Conservation (phyloP, 2,329 filamentous ascomycete genomes). For the Aureobasidium vineae region DNA sequence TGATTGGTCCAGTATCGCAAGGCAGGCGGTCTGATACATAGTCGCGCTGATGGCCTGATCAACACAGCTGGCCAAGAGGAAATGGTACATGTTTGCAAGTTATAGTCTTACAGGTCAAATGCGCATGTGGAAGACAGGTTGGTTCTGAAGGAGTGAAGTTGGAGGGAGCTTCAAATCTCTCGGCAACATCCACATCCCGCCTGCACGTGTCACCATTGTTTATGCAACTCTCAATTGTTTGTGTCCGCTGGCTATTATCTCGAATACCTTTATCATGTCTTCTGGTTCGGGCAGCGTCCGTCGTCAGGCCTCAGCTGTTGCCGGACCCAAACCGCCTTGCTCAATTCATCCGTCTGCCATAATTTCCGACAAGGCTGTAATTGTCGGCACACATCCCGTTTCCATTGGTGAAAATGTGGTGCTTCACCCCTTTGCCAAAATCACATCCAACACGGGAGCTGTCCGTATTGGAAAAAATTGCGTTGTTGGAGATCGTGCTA, state of each 20-base stretch:
- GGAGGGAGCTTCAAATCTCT: slow-evolving; percentile 8
- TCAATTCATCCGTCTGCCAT: slow-evolving; percentile 49
- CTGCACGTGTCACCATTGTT: slow-evolving; percentile 13
- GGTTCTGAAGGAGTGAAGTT: background rate
- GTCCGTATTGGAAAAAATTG: slow-evolving; percentile 54
- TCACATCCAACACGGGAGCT: slow-evolving; percentile 44
- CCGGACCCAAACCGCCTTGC: slow-evolving; percentile 39
- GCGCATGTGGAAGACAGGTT: background rate
- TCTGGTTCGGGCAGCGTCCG: slow-evolving; percentile 22
- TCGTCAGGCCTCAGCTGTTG: slow-evolving; percentile 18
- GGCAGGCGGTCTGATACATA: background rate
- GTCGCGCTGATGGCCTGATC: background rate
- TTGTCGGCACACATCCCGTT: slow-evolving; percentile 73
- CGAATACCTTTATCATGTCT: slow-evolving; percentile 11
- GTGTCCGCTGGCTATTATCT: background rate
- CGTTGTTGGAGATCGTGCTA: slow-evolving; percentile 69
- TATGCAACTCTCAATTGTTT: background rate
- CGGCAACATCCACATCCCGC: slow-evolving; percentile 16
- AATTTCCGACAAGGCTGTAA: slow-evolving; percentile 49
- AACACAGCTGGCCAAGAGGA: background rate
- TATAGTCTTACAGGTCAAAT: background rate
- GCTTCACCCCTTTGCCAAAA: slow-evolving; percentile 75
- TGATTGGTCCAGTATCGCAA: background rate
- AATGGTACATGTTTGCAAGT: background rate
- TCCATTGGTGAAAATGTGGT: slow-evolving; percentile 74